A percentile compares a stretch with the other conserved stretches of the same genome.
These are phyloP conservation scores for Coprinopsis marcescibilis DNA, from an alignment of 768 basidiomycete species.

Conservation along the genomic window DNA sequence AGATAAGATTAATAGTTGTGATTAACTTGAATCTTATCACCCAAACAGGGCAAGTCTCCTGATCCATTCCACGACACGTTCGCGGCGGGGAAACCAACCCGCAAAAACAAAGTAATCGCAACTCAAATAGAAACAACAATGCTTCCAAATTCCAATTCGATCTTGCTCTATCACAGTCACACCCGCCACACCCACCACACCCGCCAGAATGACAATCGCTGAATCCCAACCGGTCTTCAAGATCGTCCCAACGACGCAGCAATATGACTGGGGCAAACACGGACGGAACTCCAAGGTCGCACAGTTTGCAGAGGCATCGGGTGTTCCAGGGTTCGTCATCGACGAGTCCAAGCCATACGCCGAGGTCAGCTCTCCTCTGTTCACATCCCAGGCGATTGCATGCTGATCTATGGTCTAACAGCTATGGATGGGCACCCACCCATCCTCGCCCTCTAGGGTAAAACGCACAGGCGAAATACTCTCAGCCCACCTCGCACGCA, in stretches of 20 bases:
- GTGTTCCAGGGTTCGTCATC: constrained; percentile 58
- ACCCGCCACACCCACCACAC: too few species aligned
- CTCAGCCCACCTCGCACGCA: constrained; percentile 54
- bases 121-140: too few species aligned
- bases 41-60: too few species aligned
- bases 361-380: constrained; percentile 55
- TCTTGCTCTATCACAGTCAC: too few species aligned
- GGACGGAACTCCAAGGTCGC: constrained; percentile 84
- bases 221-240: too few species aligned
- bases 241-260: constrained; percentile 76
- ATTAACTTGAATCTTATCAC: too few species aligned
- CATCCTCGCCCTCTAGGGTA: constrained; percentile 49
- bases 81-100: too few species aligned
- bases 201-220: too few species aligned
- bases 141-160: too few species aligned
- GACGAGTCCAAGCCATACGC: constrained; percentile 81
- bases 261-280: constrained; percentile 93
- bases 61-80: too few species aligned
- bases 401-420: constrained; percentile 26
- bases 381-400: background rate
- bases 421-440: constrained; percentile 99
- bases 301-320: constrained; percentile 62
- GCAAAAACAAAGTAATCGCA: too few species aligned
- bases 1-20: too few species aligned
- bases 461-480: constrained; percentile 34